Conservation (phyloP, 2,329 filamentous ascomycete species). For the Diaporthe citriasiana region DNA sequence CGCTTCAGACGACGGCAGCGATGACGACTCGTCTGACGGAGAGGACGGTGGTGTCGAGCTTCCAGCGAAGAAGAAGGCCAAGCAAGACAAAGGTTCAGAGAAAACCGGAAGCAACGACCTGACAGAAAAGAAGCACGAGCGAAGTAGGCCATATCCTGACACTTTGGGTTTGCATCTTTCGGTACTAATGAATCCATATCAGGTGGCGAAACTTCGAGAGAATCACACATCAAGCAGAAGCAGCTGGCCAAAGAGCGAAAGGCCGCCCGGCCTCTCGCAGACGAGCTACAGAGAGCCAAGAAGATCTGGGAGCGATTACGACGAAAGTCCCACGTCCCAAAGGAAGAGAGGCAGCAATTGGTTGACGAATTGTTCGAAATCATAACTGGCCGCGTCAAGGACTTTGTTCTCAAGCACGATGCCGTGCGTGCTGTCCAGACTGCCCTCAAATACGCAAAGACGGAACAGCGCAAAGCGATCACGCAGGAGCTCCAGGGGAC, state of each 20-base stretch:
- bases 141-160: conserved; percentile 52
- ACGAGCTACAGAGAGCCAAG: conserved; percentile 89
- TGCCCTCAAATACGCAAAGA: conserved; percentile 93
- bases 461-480: conserved; percentile 87
- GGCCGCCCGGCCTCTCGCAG: conserved; percentile 91
- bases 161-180: background rate
- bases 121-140: conserved; percentile 58
- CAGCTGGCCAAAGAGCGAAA: conserved; percentile 89
- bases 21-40: conserved; percentile 60
- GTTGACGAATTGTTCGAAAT: conserved; percentile 92
- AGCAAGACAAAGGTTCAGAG: conserved; percentile 50
- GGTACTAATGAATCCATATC: background rate
- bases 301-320: conserved; percentile 97
- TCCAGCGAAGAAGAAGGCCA: conserved; percentile 54
- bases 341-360: conserved; percentile 88
- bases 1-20: conserved; percentile 53
- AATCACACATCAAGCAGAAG: conserved; percentile 95
- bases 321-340: conserved; percentile 91
- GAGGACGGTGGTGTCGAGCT: conserved; percentile 68
- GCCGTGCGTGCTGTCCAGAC: conserved; percentile 97
- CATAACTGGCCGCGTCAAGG: conserved; percentile 90
- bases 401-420: conserved; percentile 99
- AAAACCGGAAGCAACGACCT: conserved; percentile 45
- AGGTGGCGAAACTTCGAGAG: conserved; percentile 76
- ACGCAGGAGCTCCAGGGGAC: conserved; percentile 87